A percentile compares a stretch with the other conserved stretches of the same genome.
Evolutionary conservation across 2,329 filamentous ascomycete genomes (phyloP).

Genomic region (Neonectria punicea): DNA sequence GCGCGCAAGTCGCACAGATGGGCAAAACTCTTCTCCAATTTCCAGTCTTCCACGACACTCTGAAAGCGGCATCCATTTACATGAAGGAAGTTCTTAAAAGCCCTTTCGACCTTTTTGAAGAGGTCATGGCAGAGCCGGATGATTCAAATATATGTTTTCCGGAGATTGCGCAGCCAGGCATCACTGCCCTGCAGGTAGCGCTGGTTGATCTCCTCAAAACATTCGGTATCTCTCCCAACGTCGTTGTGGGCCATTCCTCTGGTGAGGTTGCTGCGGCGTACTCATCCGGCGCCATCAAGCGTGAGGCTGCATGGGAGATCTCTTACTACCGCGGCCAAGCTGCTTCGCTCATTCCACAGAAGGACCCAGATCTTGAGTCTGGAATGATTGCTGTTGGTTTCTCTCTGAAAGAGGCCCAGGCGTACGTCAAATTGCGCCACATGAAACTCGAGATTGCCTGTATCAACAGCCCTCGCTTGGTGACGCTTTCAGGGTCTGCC

Average conservation of each 20-base stretch:
- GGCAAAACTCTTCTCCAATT: constrained; percentile 54
- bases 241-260: constrained; percentile 58
- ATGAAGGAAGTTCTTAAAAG: constrained; percentile 45
- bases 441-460: constrained; percentile 53
- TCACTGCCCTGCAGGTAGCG: constrained; percentile 55
- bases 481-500: constrained; percentile 56
- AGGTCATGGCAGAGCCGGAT: constrained; percentile 45
- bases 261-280: constrained; percentile 60
- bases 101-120: constrained; percentile 49
- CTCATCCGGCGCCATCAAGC: constrained; percentile 50
- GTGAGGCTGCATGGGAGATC: constrained; percentile 53
- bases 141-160: constrained; percentile 47
- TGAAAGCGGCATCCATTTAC: constrained; percentile 49
- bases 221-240: constrained; percentile 46
- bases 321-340: constrained; percentile 55
- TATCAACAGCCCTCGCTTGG: constrained; percentile 56
- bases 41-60: constrained; percentile 52
- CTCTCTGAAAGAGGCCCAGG: constrained; percentile 40
- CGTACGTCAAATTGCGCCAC: constrained; percentile 38
- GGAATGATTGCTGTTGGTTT: constrained; percentile 56
- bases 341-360: constrained; percentile 44
- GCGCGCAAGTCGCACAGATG: constrained; percentile 56
- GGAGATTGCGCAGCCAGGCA: constrained; percentile 54
- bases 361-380: constrained; percentile 46
- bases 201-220: constrained; percentile 53